These are phyloP conservation scores for Solanum hybrid DNA, from an alignment of 305 asterid species.

Conservation along the genomic window DNA sequence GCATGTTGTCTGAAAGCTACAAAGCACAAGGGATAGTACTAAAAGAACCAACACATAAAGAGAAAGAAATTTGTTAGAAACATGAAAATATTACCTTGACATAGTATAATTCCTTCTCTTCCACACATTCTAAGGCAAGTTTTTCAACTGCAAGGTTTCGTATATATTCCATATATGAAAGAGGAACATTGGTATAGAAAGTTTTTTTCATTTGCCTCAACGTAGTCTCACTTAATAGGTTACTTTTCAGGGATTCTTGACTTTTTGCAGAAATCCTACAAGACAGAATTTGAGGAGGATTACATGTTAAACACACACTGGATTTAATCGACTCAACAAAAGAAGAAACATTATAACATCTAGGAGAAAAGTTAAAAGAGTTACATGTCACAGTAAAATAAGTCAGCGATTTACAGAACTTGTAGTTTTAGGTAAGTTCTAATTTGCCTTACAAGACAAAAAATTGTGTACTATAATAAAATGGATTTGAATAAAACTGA, in stretches of 20 bases:
- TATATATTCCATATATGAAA: constrained; percentile 23
- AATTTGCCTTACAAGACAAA: not conserved
- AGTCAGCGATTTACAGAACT: not conserved
- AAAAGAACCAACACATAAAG: not conserved
- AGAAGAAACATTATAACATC: not conserved
- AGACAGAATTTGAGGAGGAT: not conserved
- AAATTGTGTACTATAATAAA: not conserved
- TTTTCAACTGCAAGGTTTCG: constrained; percentile 16
- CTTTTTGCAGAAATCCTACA: constrained; percentile 26
- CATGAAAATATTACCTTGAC: constrained; percentile 22
- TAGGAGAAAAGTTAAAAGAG: not conserved
- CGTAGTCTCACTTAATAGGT: constrained; percentile 5
- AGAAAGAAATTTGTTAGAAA: not conserved
- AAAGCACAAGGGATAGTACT: constrained; percentile 3
- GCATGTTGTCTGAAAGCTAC: constrained; percentile 30
- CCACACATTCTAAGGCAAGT: constrained; percentile 14
- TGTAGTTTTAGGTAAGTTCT: not conserved
- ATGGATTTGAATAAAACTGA: not conserved
- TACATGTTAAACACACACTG: not conserved
- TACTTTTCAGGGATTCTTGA: constrained; percentile 17
- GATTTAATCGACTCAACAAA: not conserved
- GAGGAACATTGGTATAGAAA: constrained; percentile 29
- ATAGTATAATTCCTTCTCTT: constrained; percentile 32
- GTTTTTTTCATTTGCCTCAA: constrained; percentile 22
- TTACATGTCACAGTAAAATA: not conserved